Evolutionary conservation across 306 rosid species (phyloP), one percentile per base, ranked within the genome.

Genomic region (Malus sieversii): DNA sequence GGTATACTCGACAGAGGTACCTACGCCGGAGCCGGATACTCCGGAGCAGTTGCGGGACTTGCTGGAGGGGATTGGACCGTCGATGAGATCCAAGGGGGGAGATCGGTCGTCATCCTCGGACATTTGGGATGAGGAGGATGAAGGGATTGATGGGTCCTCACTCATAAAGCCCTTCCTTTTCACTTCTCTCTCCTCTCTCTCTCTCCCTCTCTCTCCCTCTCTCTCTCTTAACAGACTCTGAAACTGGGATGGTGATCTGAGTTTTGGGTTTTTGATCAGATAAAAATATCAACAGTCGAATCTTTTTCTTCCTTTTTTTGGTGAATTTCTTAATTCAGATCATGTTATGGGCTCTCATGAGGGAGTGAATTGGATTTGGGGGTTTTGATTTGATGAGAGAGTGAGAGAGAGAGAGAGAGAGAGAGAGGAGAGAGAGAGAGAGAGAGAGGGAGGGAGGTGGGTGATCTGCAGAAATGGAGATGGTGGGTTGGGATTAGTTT

Each of bases 31-130:
- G 57, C 77, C 68, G 10, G 76, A 13, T 25, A 81, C 65, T 42
- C 83, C 86, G 64, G 75, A 16, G 71, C 81, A 87, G 78, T 86
- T 85, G 19, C 93, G 88, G 80, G 87, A 63, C 58, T 80, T 89
- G 74, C 23, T 78, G 23, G 86, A 87, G 29, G 89, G 52, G 78
- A 44, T 40, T 4, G 81, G 83, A 3, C 76, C 85, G 11, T 83
- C 76, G 20, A 80, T 71, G 70, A 82, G 96, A 92, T 92, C 97
- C 81, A 74, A 79, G 53, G 84, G 76, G 11, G 88, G 86, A 58
- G 89, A 81, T 79, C 90, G 87, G 83, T 87, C 92, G 85, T 88
- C 93, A 76, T 91, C 92, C 65, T 91, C 90, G 29, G 93, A 80
- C 85, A 87, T 89, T 76, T 81, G 82, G 18, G 86, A 66, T 1